Conservation (phyloP, 2,329 filamentous ascomycete species). For the Didymella pomorum region DNA sequence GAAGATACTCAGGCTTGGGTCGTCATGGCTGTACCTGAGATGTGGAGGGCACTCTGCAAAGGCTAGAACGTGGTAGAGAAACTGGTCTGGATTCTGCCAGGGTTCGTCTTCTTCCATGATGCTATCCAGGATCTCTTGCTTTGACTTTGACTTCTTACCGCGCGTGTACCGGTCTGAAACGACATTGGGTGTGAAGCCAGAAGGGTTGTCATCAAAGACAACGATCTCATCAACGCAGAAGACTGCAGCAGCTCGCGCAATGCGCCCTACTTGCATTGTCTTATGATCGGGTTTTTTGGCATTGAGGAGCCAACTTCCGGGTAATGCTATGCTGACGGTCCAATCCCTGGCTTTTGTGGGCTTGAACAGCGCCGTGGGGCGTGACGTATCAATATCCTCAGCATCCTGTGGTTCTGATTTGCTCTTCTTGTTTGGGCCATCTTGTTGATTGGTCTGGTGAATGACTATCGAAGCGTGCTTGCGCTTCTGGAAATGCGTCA, state of each 20-base stretch:
- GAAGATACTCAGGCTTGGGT: constrained; percentile 71
- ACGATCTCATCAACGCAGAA: constrained; percentile 87
- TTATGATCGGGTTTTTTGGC: constrained; percentile 77
- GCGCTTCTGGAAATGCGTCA: constrained; percentile 30
- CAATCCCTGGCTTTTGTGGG: constrained; percentile 70
- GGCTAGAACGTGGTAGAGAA: constrained; percentile 77
- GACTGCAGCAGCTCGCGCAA: constrained; percentile 81
- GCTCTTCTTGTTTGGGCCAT: constrained; percentile 30
- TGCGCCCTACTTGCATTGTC: constrained; percentile 74
- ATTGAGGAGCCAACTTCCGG: constrained; percentile 73
- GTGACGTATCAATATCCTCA: constrained; percentile 62
- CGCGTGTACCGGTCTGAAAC: constrained; percentile 32
- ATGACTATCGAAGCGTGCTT: constrained; percentile 32
- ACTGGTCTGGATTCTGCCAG: constrained; percentile 78
- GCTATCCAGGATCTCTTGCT: constrained; percentile 52
- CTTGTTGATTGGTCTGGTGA: constrained; percentile 25
- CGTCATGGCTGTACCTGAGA: constrained; percentile 56
- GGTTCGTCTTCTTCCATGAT: constrained; percentile 56
- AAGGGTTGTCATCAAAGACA: constrained; percentile 76
- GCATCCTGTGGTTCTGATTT: constrained; percentile 23
- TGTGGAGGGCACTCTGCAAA: constrained; percentile 88
- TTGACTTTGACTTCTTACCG: constrained; percentile 35
- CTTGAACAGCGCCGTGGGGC: constrained; percentile 73
- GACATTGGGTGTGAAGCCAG: constrained; percentile 34
- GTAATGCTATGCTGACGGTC: constrained; percentile 80